A percentile compares a stretch with the other conserved stretches of the same genome.
phyloP scores from a whole-genome alignment of 805 yeast species.

The Candida andamanensis region DNA sequence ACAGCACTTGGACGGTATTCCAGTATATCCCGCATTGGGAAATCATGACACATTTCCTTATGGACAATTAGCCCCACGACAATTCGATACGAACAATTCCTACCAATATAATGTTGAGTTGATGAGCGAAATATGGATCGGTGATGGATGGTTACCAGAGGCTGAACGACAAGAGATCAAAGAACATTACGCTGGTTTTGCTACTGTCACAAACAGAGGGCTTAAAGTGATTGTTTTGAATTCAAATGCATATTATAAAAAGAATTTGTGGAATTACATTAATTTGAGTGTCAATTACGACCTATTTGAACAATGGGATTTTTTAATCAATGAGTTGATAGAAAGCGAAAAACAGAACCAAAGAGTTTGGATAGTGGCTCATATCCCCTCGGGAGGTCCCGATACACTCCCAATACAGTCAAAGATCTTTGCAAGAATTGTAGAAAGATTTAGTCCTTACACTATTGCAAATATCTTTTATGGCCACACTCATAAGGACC shows the following conservation, averaged over 20 bases:
- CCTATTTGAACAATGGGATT: conserved; percentile 56
- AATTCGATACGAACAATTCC: conserved; percentile 15
- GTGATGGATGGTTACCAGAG: conserved; percentile 30
- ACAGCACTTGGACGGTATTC: conserved; percentile 42
- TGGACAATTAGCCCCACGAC: conserved; percentile 56
- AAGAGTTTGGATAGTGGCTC: conserved; percentile 71
- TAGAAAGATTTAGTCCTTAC: conserved; percentile 62
- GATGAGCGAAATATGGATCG: conserved; percentile 29
- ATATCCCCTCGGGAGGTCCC: conserved; percentile 46
- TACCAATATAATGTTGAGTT: conserved; percentile 38
- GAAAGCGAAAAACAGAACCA: conserved; percentile 53
- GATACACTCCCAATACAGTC: conserved; percentile 50
- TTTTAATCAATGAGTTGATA: conserved; percentile 54
- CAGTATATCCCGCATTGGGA: conserved; percentile 61
- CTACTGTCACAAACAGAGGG: conserved; percentile 50
- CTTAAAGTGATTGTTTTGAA: conserved; percentile 58
- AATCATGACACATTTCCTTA: conserved; percentile 68
- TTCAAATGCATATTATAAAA: conserved; percentile 62
- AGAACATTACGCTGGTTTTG: conserved; percentile 57
- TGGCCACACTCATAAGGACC: conserved; percentile 68
- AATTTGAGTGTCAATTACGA: conserved; percentile 48
- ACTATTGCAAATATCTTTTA: conserved; percentile 65
- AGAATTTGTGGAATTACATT: conserved; percentile 48
- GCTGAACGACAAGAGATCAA: conserved; percentile 20
- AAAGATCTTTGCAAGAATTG: conserved; percentile 46